Percentiles rank a stretch among this genome's conserved stretches.
These are phyloP conservation scores for Sarcomyxa edulis DNA, from an alignment of 768 basidiomycete genomes.

Conservation along the genomic window DNA sequence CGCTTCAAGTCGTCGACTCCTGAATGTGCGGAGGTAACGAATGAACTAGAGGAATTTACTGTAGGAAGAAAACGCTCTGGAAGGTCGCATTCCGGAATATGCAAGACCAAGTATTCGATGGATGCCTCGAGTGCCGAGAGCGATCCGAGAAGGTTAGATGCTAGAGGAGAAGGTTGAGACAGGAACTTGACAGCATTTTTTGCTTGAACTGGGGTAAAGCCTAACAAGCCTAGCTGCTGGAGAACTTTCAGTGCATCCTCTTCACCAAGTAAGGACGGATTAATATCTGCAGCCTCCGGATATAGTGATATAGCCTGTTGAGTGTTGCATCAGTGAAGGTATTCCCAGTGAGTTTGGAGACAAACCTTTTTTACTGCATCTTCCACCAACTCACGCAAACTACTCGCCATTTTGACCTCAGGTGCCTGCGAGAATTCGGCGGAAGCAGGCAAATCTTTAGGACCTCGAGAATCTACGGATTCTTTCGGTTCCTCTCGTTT, in stretches of 20 bases:
- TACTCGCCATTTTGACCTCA: constrained; percentile 81
- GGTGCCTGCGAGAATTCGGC: constrained; percentile 43
- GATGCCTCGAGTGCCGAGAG: constrained; percentile 68
- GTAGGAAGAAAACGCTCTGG: constrained; percentile 65
- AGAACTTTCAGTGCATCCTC: constrained; percentile 39
- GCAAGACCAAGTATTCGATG: constrained; percentile 80
- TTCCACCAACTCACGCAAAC: constrained; percentile 77
- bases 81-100: constrained; percentile 84
- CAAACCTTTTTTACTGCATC: constrained; percentile 69
- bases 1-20: constrained; percentile 59
- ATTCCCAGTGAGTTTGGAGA: background rate
- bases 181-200: constrained; percentile 52
- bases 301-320: constrained; percentile 46
- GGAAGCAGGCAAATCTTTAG: constrained; percentile 16
- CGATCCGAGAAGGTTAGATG: constrained; percentile 53
- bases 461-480: constrained; percentile 12
- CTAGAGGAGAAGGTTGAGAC: constrained; percentile 49
- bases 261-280: constrained; percentile 29
- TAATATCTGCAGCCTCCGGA: constrained; percentile 37
- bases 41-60: constrained; percentile 63
- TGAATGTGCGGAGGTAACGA: constrained; percentile 60
- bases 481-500: constrained; percentile 31
- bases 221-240: constrained; percentile 55
- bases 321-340: constrained; percentile 8
- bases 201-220: constrained; percentile 57